Percentiles rank a stretch among this genome's conserved stretches.
Evolutionary conservation across 108 stramenopile genomes (phyloP).

Genomic region (Skeletonema marinoi): DNA sequence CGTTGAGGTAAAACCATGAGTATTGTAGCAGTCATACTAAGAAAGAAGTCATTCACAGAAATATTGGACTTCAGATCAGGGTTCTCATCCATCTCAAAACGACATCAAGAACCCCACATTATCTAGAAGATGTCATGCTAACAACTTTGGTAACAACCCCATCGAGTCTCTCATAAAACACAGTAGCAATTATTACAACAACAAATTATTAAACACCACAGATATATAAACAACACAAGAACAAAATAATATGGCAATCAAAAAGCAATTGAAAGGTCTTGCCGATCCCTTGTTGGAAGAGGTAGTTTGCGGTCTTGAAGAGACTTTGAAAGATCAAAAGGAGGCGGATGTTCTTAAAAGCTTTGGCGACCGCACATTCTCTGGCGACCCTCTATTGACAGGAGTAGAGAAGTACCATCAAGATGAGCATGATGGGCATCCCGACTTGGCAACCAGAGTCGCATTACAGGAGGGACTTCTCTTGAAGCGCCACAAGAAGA

Average conservation of each 20-base stretch:
- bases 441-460: background rate
- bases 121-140: background rate
- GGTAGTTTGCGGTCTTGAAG: constrained; percentile 6
- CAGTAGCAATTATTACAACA: background rate
- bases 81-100: background rate
- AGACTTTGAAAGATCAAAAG: background rate
- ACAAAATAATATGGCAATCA: constrained; percentile 6
- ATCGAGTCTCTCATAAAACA: too few species aligned
- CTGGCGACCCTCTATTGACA: constrained; percentile 28
- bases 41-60: too few species aligned
- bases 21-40: too few species aligned
- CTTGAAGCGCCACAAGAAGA: constrained; percentile 16
- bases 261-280: constrained; percentile 8
- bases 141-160: too few species aligned
- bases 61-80: too few species aligned
- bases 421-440: constrained; percentile 5
- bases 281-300: constrained; percentile 26
- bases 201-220: constrained; percentile 1
- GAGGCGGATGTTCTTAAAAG: background rate
- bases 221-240: background rate
- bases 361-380: constrained; percentile 13
- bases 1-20: too few species aligned
- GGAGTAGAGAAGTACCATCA: constrained; percentile 23
- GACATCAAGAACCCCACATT: background rate
- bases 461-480: constrained; percentile 7